These are phyloP conservation scores for Ilyonectria sp. DNA, from an alignment of 2,329 filamentous ascomycete genomes.

Conservation along the genomic window DNA sequence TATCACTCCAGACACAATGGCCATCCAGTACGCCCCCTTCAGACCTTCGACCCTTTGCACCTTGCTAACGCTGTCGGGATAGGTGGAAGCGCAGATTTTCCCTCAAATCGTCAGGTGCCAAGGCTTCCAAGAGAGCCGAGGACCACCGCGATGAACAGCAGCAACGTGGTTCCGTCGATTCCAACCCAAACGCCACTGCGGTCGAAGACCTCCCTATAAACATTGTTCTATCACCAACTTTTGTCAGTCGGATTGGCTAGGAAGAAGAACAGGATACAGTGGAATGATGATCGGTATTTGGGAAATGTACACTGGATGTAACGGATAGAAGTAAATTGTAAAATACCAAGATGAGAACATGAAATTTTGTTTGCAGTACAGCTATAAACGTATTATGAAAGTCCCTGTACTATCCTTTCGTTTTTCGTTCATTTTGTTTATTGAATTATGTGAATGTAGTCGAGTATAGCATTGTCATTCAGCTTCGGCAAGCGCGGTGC, in stretches of 20 bases:
- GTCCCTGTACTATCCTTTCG: too few species aligned
- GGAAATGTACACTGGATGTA: too few species aligned
- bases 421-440: too few species aligned
- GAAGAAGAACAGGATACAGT: not conserved
- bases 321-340: too few species aligned
- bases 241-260: slow-evolving; percentile 15
- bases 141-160: slow-evolving; percentile 4
- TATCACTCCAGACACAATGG: not conserved
- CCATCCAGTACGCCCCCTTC: not conserved
- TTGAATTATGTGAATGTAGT: too few species aligned
- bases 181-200: not conserved
- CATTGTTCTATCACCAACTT: not conserved
- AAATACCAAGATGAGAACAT: too few species aligned
- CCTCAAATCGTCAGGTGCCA: slow-evolving; percentile 10
- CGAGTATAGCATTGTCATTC: not conserved
- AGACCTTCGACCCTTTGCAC: not conserved
- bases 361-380: too few species aligned
- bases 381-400: too few species aligned
- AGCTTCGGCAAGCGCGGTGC: not conserved
- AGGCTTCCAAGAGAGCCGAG: slow-evolving; percentile 16
- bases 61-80: not conserved
- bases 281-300: not conserved
- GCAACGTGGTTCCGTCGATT: slow-evolving; percentile 17
- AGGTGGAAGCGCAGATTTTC: slow-evolving; percentile 29
- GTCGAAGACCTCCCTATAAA: slow-evolving; percentile 4